Conservation (phyloP, 2,329 filamentous ascomycete species). For the Volutella citrinella region DNA sequence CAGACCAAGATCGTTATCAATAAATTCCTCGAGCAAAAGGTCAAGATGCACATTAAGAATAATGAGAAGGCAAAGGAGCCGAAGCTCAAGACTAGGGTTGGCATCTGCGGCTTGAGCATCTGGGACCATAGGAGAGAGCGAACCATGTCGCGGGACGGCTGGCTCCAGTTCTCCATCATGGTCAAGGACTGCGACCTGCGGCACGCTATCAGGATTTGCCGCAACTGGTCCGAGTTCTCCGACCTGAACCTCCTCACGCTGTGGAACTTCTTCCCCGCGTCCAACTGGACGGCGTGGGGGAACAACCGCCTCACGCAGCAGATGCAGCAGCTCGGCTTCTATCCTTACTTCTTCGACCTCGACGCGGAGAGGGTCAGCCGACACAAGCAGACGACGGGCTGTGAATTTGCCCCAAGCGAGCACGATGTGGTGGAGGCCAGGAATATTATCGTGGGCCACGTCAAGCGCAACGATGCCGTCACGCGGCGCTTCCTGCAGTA, state of each 20-base stretch:
- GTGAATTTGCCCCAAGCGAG: conserved; percentile 18
- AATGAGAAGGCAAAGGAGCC: conserved; percentile 2
- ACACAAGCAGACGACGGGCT: conserved; percentile 16
- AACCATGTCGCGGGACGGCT: conserved; percentile 29
- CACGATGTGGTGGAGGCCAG: conserved; percentile 25
- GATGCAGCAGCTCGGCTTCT: conserved; percentile 24
- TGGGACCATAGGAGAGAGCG: conserved; percentile 28
- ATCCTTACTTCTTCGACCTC: conserved; percentile 26
- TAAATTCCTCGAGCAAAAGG: conserved; percentile 4
- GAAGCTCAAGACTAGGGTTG: conserved; percentile 18
- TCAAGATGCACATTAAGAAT: not conserved
- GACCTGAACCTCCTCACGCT: conserved; percentile 23
- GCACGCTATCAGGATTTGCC: conserved; percentile 26
- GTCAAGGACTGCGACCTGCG: conserved; percentile 27
- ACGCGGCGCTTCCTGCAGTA: conserved; percentile 28
- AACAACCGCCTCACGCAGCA: conserved; percentile 20
- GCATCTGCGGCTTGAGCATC: conserved; percentile 25
- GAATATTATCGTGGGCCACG: conserved; percentile 26
- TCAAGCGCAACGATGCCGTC: conserved; percentile 27
- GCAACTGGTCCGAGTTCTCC: conserved; percentile 28
- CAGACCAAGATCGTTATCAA: no score
- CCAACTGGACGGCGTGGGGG: conserved; percentile 24
- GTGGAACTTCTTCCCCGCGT: conserved; percentile 27
- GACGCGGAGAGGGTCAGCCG: conserved; percentile 16
- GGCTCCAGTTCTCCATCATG: conserved; percentile 29